phyloP scores from a whole-genome alignment of 805 yeast genomes.

The Kregervanrija fluxuum region DNA sequence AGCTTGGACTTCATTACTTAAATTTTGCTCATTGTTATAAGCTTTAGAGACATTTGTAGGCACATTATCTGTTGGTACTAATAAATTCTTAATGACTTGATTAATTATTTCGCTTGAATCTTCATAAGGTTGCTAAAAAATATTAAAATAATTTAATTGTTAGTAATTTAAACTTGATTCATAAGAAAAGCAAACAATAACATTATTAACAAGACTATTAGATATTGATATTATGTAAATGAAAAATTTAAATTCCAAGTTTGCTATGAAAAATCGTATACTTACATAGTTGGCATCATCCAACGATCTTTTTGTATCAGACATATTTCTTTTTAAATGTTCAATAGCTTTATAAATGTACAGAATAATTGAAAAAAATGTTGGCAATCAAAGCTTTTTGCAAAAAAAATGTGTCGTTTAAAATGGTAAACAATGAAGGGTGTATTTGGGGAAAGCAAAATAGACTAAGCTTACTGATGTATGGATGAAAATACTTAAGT shows the following conservation, averaged over 20 bases:
- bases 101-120: constrained; percentile 63
- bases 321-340: not conserved
- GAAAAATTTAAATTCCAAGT: not conserved
- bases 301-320: constrained; percentile 18
- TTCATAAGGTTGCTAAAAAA: constrained; percentile 29
- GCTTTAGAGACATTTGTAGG: constrained; percentile 65
- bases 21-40: constrained; percentile 67
- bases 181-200: not conserved
- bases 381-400: no score
- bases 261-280: constrained; percentile 1
- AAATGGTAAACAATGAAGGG: no score
- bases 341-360: not conserved
- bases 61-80: constrained; percentile 55
- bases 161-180: no score
- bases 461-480: no score
- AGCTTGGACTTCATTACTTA: constrained; percentile 83
- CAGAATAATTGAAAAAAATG: no score
- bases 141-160: not conserved
- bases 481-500: no score
- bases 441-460: no score
- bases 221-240: not conserved
- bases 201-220: not conserved
- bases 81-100: constrained; percentile 63
- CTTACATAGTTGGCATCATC: constrained; percentile 18
- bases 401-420: no score